Conservation (phyloP, 106 monocot genomes). For the Dioscorea zingiberensis region DNA sequence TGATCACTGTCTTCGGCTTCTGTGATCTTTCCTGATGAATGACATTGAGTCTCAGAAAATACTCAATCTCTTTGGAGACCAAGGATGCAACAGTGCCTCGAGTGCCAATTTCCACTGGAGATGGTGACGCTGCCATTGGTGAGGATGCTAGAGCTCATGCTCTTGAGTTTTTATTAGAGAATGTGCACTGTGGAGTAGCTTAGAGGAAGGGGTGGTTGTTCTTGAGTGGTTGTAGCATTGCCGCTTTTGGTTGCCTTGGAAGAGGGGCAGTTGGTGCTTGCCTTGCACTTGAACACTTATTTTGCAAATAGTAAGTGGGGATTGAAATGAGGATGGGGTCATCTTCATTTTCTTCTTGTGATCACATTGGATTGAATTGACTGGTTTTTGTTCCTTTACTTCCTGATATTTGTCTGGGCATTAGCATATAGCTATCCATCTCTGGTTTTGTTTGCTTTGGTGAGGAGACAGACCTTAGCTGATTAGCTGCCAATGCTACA, state of each 20-base stretch:
- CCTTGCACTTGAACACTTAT: background rate
- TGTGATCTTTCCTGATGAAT: background rate
- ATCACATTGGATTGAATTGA: background rate
- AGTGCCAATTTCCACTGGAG: constrained; percentile 26
- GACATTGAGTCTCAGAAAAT: constrained; percentile 26
- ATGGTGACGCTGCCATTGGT: constrained; percentile 21
- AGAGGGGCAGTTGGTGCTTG: constrained; percentile 2
- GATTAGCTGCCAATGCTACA: too few species aligned
- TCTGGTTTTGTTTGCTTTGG: too few species aligned
- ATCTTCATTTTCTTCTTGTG: constrained; percentile 9
- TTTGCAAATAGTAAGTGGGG: background rate
- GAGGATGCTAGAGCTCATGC: background rate
- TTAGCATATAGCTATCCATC: too few species aligned
- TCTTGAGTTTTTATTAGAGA: too few species aligned
- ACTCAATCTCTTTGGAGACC: constrained; percentile 34
- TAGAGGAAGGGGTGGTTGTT: background rate
- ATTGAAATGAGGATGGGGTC: constrained; percentile 2
- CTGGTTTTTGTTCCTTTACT: too few species aligned
- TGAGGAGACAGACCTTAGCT: too few species aligned
- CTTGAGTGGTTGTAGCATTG: constrained; percentile 1
- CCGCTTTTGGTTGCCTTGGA: constrained; percentile 1
- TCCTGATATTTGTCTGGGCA: too few species aligned
- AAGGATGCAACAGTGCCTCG: constrained; percentile 36
- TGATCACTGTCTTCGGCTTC: constrained; percentile 6
- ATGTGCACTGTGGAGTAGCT: constrained; percentile 11